These are phyloP conservation scores for Mortierella sp. DNA, from an alignment of 371 early-diverging fungal species.

Conservation along the genomic window DNA sequence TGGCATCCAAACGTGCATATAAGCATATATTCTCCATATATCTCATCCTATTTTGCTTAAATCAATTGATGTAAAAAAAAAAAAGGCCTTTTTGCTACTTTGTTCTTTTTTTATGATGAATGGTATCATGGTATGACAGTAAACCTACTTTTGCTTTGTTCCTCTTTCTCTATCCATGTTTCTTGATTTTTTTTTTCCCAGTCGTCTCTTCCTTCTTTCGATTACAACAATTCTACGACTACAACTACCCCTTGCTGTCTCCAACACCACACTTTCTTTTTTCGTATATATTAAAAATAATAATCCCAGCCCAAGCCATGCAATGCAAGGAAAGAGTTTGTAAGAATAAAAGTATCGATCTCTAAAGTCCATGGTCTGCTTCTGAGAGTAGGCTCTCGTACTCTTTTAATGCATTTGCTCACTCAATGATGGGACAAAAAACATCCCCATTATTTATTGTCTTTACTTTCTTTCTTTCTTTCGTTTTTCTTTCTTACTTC, in stretches of 20 bases:
- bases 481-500: background rate
- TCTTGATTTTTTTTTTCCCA: too few species aligned
- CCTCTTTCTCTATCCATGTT: too few species aligned
- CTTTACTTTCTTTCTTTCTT: background rate
- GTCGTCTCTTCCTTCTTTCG: too few species aligned
- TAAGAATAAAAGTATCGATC: slow-evolving; percentile 1
- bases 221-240: too few species aligned
- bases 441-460: slow-evolving; percentile 10
- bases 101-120: background rate
- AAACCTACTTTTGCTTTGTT: too few species aligned
- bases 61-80: background rate
- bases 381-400: slow-evolving; percentile 17
- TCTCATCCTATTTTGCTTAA: background rate
- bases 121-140: background rate
- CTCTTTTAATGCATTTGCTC: background rate
- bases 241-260: too few species aligned
- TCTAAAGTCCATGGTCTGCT: background rate
- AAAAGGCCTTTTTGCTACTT: slow-evolving; percentile 1
- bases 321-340: slow-evolving; percentile 4
- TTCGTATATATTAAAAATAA: background rate
- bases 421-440: slow-evolving; percentile 1
- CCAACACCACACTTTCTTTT: background rate
- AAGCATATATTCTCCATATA: background rate
- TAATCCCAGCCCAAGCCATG: background rate
- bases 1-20: slow-evolving; percentile 6